phyloP scores from a whole-genome alignment of 176 grass and related monocot genomes.

The Carex pumila region DNA sequence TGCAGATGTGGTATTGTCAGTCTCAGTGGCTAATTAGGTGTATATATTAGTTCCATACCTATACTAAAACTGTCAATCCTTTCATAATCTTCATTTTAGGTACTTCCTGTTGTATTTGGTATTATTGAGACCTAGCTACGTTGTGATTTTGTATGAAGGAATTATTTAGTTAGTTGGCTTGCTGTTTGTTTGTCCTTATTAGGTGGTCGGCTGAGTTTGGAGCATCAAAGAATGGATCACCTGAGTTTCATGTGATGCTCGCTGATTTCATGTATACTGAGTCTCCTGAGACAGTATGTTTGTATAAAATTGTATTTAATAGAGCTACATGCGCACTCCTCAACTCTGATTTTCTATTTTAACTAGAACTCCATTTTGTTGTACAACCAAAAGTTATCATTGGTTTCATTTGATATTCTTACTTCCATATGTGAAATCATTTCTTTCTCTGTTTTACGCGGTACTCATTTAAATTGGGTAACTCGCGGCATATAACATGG shows the following conservation, averaged over 20 bases:
- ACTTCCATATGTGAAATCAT: not conserved
- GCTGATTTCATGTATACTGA: slow-evolving; percentile 88
- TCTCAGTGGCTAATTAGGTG: not conserved
- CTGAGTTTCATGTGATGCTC: slow-evolving; percentile 86
- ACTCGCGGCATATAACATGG: not conserved
- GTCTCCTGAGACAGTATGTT: slow-evolving; percentile 87
- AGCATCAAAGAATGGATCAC: slow-evolving; percentile 64
- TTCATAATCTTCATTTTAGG: not conserved
- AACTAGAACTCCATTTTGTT: not conserved
- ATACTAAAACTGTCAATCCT: not conserved
- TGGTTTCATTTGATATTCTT: not conserved
- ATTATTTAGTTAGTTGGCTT: not conserved
- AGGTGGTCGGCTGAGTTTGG: slow-evolving; percentile 94
- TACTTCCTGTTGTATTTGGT: not conserved
- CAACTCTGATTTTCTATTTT: not conserved
- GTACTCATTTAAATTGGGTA: not conserved
- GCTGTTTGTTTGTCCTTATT: not conserved
- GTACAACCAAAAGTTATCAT: not conserved
- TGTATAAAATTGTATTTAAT: not conserved
- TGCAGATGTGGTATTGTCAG: not conserved
- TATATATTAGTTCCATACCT: not conserved
- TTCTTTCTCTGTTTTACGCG: not conserved
- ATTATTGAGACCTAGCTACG: not conserved
- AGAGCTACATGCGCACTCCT: not conserved
- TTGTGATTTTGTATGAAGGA: not conserved